A percentile compares a stretch with the other conserved stretches of the same genome.
Conservation (phyloP, 1,139 yeast genomes). For the Kluyveromyces sp. region DNA sequence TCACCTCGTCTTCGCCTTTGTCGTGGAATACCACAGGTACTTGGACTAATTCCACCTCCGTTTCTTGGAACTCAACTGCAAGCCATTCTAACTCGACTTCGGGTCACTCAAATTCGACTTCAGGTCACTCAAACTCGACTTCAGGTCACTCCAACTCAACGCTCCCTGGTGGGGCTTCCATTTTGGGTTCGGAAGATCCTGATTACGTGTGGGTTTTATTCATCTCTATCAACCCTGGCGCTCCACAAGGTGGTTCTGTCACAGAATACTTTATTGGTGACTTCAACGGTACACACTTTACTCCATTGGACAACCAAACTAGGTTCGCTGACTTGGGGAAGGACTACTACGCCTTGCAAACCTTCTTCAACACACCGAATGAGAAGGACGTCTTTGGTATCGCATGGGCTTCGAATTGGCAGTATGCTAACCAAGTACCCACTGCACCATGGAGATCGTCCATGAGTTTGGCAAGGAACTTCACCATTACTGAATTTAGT, state of each 20-base stretch:
- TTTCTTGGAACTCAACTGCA: neutral
- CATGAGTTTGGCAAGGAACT: slow-evolving; percentile 31
- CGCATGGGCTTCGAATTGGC: slow-evolving; percentile 40
- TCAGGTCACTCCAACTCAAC: neutral
- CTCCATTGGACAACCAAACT: slow-evolving; percentile 27
- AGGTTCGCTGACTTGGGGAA: slow-evolving; percentile 33
- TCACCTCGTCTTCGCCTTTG: slow-evolving; percentile 10
- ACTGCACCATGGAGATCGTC: slow-evolving; percentile 33
- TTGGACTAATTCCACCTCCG: slow-evolving; percentile 8
- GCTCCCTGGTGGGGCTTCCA: neutral
- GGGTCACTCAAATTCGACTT: too few relatives aligned
- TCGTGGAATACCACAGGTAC: slow-evolving; percentile 7
- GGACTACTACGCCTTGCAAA: slow-evolving; percentile 35
- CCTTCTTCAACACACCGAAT: slow-evolving; percentile 24
- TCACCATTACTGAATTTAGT: slow-evolving; percentile 25
- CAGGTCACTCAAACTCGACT: neutral
- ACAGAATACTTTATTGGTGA: slow-evolving; percentile 37
- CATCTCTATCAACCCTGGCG: slow-evolving; percentile 35
- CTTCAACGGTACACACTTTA: slow-evolving; percentile 34
- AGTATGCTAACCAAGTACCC: slow-evolving; percentile 32
- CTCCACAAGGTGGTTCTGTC: slow-evolving; percentile 35
- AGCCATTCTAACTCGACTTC: too few relatives aligned
- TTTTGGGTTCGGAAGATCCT: slow-evolving; percentile 21
- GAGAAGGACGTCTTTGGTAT: slow-evolving; percentile 27
- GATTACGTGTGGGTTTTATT: slow-evolving; percentile 33